These are phyloP conservation scores for Botrytis fabae DNA, from an alignment of 2,329 filamentous ascomycete genomes.

Conservation along the genomic window DNA sequence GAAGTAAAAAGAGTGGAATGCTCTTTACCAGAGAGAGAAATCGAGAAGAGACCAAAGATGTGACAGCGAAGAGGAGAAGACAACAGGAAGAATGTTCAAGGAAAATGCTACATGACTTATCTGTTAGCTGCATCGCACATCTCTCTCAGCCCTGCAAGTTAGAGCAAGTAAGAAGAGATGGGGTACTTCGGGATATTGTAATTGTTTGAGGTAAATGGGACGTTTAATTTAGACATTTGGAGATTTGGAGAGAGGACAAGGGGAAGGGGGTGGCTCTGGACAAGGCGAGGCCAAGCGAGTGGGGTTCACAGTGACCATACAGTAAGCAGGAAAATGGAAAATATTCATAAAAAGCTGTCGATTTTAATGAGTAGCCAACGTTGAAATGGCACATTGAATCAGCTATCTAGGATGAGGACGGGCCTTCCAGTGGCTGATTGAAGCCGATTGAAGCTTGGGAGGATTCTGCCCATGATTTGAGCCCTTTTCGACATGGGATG, in stretches of 20 bases:
- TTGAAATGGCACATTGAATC: neutral
- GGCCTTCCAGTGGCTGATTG: neutral
- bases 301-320: neutral
- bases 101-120: slow-evolving; percentile 20
- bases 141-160: slow-evolving; percentile 25
- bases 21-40: slow-evolving; percentile 8
- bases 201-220: slow-evolving; percentile 56
- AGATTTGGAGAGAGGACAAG: slow-evolving; percentile 11
- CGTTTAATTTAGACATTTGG: slow-evolving; percentile 20
- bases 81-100: slow-evolving; percentile 30
- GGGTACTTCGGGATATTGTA: slow-evolving; percentile 14
- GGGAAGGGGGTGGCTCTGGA: slow-evolving; percentile 9
- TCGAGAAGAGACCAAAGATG: slow-evolving; percentile 24
- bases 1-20: slow-evolving; percentile 11
- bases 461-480: neutral
- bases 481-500: slow-evolving; percentile 5
- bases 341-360: neutral
- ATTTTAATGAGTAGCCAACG: neutral
- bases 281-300: slow-evolving; percentile 7
- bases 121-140: slow-evolving; percentile 14
- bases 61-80: slow-evolving; percentile 29
- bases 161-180: slow-evolving; percentile 10
- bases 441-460: neutral
- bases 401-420: slow-evolving; percentile 3
- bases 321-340: neutral